Base-by-base conservation (phyloP, 768 basidiomycete species). In the Lactarius tabidus region DNA sequence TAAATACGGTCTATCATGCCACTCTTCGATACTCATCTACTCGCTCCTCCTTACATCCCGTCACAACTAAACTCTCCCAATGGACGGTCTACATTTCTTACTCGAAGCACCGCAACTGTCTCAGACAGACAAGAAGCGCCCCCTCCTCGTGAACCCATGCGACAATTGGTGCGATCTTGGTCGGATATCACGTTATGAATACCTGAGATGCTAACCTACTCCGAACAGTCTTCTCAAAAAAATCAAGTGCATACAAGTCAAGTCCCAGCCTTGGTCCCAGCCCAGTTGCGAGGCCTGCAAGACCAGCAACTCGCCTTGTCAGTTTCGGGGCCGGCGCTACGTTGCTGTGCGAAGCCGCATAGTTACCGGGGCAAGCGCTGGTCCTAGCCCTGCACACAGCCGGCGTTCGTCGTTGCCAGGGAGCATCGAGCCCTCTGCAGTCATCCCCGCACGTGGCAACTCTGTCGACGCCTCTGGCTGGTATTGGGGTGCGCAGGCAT, bases 11-110 rank as follows among this genome's bases (percentile, higher is more conserved):
- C 54, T 45, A n/a, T 53, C 69, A 69, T 69, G 62, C 60, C n/a
- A 61, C n/a, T n/a, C n/a, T n/a, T n/a, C n/a, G n/a, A n/a, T 58
- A 67, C 57, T 60, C 59, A 51, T 61, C 68, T 65, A 41, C 52
- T 45, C 52, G 41, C 57, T n/a, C 65, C 57, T 68, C 59, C 59
- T n/a, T 45, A 35, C 59, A 12, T 45, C 58, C 56, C 60, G 38
- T 39, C 57, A 36, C 31, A 28, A 20, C 36, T 23, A 14, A 31
- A 23, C 5, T 41, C 9, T n/a, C 60, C 53, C 61, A 59, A 84
- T 84, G 91, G 90, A 91, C 68, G 86, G 85, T 72, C 86, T 92
- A 76, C 91, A 91, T 76, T 91, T 93, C 76, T 91, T 93, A 73
- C 88, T 93, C 74, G 91, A 93, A 79, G 88, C 88, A 65, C 91